A percentile compares a stretch with the other conserved stretches of the same genome.
These are phyloP conservation scores for Martiniozyma asiatica DNA, from an alignment of 1,139 yeast genomes.

Conservation along the genomic window DNA sequence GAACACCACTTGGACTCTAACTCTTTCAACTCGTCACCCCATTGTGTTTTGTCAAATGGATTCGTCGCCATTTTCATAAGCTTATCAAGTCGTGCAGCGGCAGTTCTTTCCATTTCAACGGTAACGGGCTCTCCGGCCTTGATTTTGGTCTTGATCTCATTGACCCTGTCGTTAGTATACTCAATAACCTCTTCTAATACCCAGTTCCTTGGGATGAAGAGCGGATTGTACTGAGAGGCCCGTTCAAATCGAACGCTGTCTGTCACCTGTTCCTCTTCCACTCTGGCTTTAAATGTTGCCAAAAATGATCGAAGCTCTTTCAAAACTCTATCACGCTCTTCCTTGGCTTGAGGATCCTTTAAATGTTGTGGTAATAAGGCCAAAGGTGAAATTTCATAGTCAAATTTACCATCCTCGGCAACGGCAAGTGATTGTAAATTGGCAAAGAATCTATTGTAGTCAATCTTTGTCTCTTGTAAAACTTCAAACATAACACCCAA, in stretches of 20 bases:
- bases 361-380: conserved; percentile 17
- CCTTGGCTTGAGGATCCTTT: conserved; percentile 15
- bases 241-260: conserved; percentile 27
- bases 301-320: conserved; percentile 31
- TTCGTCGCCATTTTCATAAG: conserved; percentile 48
- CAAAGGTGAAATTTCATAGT: conserved; percentile 16
- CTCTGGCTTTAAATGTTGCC: conserved; percentile 27
- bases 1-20: conserved; percentile 45
- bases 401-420: conserved; percentile 22
- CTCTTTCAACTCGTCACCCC: conserved; percentile 56
- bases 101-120: conserved; percentile 24
- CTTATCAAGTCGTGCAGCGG: conserved; percentile 33
- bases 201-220: conserved; percentile 79
- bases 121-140: conserved; percentile 26
- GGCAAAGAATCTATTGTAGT: conserved; percentile 70
- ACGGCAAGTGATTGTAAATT: conserved; percentile 36
- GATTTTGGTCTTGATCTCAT: conserved; percentile 22
- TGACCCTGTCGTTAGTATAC: conserved; percentile 20
- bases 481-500: conserved; percentile 54
- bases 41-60: conserved; percentile 45
- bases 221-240: conserved; percentile 51
- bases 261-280: conserved; percentile 26
- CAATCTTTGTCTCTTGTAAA: conserved; percentile 51
- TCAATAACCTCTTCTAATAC: conserved; percentile 73
- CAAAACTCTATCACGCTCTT: conserved; percentile 26